These are phyloP conservation scores for Ceratobasidium sp. DNA, from an alignment of 1,284 basidiomycete genomes.

Conservation along the genomic window DNA sequence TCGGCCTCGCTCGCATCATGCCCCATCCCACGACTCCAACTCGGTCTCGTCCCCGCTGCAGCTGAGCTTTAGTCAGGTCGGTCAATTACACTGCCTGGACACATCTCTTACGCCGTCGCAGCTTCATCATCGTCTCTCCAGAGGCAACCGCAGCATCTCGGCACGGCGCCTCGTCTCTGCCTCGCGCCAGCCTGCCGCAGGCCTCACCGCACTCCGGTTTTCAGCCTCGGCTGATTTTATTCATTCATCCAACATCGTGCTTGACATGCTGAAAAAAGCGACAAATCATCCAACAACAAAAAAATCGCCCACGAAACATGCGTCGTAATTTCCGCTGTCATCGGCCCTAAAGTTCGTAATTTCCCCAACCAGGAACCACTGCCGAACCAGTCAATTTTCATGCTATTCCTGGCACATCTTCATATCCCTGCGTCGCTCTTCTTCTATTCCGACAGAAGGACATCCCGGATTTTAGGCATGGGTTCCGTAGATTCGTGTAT, in stretches of 20 bases:
- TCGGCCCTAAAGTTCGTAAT: neutral
- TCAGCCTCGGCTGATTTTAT: constrained; percentile 8
- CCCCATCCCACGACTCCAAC: constrained; percentile 20
- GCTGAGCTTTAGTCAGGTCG: neutral
- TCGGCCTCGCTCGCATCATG: neutral
- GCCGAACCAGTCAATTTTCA: neutral
- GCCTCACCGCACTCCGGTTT: neutral
- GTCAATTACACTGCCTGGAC: too few species aligned
- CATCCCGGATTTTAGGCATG: neutral
- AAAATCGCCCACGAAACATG: neutral
- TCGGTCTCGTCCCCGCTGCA: neutral
- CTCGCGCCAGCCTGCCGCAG: too few species aligned
- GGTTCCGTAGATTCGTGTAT: neutral
- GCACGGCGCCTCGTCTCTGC: neutral
- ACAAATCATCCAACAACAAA: neutral
- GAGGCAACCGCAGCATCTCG: neutral
- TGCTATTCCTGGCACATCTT: neutral
- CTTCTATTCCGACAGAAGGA: neutral
- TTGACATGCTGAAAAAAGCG: neutral
- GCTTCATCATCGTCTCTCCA: neutral
- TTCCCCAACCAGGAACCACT: constrained; percentile 18
- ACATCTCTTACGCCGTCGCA: neutral
- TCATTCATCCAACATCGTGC: neutral
- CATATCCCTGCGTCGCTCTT: neutral
- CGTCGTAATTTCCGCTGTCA: neutral